These are phyloP conservation scores for Serendipita sp. DNA, from an alignment of 768 basidiomycete genomes.

Conservation along the genomic window DNA sequence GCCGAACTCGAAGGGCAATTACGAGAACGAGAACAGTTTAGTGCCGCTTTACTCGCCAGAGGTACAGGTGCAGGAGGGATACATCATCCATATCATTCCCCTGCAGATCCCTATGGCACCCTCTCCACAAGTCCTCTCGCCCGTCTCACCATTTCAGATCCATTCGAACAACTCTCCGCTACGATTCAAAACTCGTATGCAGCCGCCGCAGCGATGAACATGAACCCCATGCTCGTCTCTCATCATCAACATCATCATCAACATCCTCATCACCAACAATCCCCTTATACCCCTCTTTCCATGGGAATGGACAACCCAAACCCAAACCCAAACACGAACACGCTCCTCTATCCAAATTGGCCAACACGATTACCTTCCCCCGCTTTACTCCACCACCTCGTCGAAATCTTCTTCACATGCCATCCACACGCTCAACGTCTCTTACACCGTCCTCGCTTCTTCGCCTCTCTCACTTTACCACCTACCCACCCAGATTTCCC, in stretches of 20 bases:
- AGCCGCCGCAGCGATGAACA: no score
- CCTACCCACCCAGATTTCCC: slow-evolving; percentile 64
- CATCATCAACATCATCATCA: neutral
- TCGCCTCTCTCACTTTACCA: slow-evolving; percentile 44
- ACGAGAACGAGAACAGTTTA: slow-evolving; percentile 14
- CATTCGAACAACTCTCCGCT: neutral
- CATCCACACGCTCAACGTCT: slow-evolving; percentile 59
- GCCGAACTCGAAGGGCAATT: slow-evolving; percentile 56
- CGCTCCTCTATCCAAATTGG: slow-evolving; percentile 27
- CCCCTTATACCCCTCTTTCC: slow-evolving; percentile 4
- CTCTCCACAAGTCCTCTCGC: neutral
- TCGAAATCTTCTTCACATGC: slow-evolving; percentile 65
- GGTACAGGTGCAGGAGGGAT: neutral
- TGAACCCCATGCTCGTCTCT: neutral
- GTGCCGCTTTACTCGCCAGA: neutral
- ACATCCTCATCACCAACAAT: neutral
- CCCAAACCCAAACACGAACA: neutral
- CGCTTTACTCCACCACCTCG: slow-evolving; percentile 45
- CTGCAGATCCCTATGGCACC: no score
- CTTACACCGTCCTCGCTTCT: slow-evolving; percentile 50
- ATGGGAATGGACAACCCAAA: neutral
- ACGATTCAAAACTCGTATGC: neutral
- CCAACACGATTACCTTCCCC: slow-evolving; percentile 46
- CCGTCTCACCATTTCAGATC: neutral
- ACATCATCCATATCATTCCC: no score